Conservation (phyloP, 805 yeast species). For the Komagataella phaffii region DNA sequence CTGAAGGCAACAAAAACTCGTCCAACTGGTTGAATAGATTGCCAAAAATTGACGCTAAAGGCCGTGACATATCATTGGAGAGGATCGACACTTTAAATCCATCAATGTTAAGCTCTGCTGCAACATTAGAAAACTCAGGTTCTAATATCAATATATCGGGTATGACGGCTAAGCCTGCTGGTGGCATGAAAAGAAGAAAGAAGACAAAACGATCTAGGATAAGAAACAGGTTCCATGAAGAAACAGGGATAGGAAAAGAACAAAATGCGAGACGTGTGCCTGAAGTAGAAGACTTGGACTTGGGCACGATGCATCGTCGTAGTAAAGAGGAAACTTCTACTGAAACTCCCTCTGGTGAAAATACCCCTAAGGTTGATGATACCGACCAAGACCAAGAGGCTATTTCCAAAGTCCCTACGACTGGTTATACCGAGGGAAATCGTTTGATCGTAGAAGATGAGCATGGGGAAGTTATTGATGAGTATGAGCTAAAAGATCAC, state of each 20-base stretch:
- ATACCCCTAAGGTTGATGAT: background rate
- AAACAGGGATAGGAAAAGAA: conserved; percentile 7
- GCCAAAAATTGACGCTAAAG: conserved; percentile 60
- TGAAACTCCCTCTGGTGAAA: conserved; percentile 12
- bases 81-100: conserved; percentile 61
- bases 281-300: conserved; percentile 18
- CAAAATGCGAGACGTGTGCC: conserved; percentile 17
- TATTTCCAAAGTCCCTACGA: conserved; percentile 14
- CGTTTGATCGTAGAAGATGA: conserved; percentile 67
- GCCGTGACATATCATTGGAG: conserved; percentile 70
- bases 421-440: conserved; percentile 58
- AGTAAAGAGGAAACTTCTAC: conserved; percentile 17
- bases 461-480: conserved; percentile 58
- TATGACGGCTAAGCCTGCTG: conserved; percentile 54
- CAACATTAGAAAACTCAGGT: conserved; percentile 5
- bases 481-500: background rate
- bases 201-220: conserved; percentile 13
- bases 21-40: conserved; percentile 76
- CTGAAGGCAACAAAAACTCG: conserved; percentile 37
- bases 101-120: conserved; percentile 8
- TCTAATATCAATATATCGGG: conserved; percentile 7
- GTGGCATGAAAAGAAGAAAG: conserved; percentile 49
- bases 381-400: conserved; percentile 8
- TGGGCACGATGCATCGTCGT: conserved; percentile 14
- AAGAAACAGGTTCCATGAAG: conserved; percentile 3